Base-by-base conservation (phyloP, 2,329 filamentous ascomycete genomes). In the Colletotrichum liaoningense region DNA sequence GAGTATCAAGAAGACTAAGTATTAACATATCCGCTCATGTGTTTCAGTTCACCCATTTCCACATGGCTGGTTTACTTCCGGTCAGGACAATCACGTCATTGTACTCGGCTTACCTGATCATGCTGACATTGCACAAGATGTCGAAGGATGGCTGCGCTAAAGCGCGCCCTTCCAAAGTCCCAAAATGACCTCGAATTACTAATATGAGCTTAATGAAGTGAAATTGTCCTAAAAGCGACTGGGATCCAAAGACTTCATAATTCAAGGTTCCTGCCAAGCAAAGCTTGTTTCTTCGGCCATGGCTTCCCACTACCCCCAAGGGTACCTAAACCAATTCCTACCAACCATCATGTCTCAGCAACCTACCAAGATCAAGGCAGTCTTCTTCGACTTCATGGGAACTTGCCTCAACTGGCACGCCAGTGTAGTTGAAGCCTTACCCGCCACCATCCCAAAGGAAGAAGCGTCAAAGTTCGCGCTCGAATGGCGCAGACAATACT, bases 381-480 rank as follows among this genome's bases (percentile, higher is more conserved):
- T 89, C 55, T 85, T 89, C 75, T 90, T 89, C 79, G 86, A 90
- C 79, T 87, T 90, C 76, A 90, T 90, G 88, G 88, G 88, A 28
- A 90, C 88, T 30, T 90, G 88, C 74, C 86, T 88, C 3, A 84
- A 90, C 77, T 90, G 87, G 88, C 87, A 89, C 72, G 79, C 77
- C 59, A 81, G 81, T 49, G 80, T 84, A 11, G 74, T 82, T n/a
- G 33, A 77, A 22, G 77, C 81, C 3, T 76, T 86, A 2, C 86
- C 85, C 1, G 8, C 75, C 2, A 74, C 77, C 0, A 79, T 87
- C 28, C 69, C 82, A 7, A 42, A 77, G 24, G 63, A 75, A 0
- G 77, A 79, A 12, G 77, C 81, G 12, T 86, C 83, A 7, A 74
- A 83, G 11, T 69, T 90, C 55, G 87, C 88, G 0, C 81, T 88